Percentiles rank a stretch among this genome's conserved stretches.
Evolutionary conservation across 129 eudicot species (phyloP).

Genomic region (Saposhnikovia divaricata): DNA sequence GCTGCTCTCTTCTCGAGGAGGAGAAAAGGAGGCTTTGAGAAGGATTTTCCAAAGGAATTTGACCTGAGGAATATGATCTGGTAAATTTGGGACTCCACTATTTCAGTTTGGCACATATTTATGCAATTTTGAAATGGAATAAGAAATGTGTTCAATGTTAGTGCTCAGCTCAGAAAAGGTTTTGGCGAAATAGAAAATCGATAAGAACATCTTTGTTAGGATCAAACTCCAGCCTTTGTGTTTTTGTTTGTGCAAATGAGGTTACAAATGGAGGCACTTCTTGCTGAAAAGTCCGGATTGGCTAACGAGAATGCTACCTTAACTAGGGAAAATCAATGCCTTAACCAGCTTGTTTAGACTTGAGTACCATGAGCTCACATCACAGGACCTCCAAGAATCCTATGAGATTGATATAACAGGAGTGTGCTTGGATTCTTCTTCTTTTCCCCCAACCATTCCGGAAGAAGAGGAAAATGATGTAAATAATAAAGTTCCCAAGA

Average conservation of each 20-base stretch:
- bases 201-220: not conserved
- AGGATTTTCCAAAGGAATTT: conserved; percentile 56
- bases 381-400: conserved; percentile 58
- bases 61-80: conserved; percentile 91
- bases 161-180: not conserved
- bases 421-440: conserved; percentile 60
- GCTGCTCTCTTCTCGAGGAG: conserved; percentile 77
- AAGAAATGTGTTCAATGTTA: too few species aligned
- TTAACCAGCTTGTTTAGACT: conserved; percentile 51
- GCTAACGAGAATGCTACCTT: conserved; percentile 82
- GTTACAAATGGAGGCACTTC: conserved; percentile 89
- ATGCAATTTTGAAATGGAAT: not conserved
- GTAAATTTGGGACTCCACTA: conserved; percentile 17
- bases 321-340: conserved; percentile 78
- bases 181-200: not conserved
- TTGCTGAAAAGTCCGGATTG: conserved; percentile 82
- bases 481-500: conserved; percentile 9
- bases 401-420: conserved; percentile 57
- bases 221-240: not conserved
- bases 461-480: conserved; percentile 19
- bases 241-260: conserved; percentile 45
- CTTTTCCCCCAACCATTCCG: conserved; percentile 36
- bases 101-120: not conserved
- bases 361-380: conserved; percentile 82
- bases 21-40: conserved; percentile 77